phyloP scores from a whole-genome alignment of 2,329 filamentous ascomycete species.

The Penicillium paneum region DNA sequence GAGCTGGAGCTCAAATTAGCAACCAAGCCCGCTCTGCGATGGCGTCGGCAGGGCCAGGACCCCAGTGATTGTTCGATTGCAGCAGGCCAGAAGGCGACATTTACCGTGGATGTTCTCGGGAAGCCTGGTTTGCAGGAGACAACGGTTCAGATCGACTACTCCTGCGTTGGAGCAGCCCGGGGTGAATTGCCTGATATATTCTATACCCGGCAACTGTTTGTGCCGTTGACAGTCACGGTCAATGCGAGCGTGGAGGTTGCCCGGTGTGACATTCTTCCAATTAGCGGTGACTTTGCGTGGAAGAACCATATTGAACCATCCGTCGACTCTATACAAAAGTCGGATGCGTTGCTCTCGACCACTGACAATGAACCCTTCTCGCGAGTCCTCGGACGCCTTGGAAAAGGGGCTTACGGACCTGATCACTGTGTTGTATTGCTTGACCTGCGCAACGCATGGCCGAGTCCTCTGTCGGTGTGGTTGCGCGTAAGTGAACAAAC shows the following conservation, averaged over 20 bases:
- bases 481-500: slow-evolving; percentile 48
- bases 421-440: slow-evolving; percentile 76
- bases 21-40: slow-evolving; percentile 63
- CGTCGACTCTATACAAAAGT: slow-evolving; percentile 3
- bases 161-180: slow-evolving; percentile 68
- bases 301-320: slow-evolving; percentile 32
- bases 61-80: slow-evolving; percentile 59
- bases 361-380: slow-evolving; percentile 45
- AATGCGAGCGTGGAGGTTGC: slow-evolving; percentile 84
- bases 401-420: slow-evolving; percentile 43
- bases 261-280: slow-evolving; percentile 73
- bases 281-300: slow-evolving; percentile 69
- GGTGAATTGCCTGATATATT: slow-evolving; percentile 69
- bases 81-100: slow-evolving; percentile 65
- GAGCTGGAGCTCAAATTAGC: slow-evolving; percentile 80
- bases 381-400: slow-evolving; percentile 44
- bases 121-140: slow-evolving; percentile 80
- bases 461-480: slow-evolving; percentile 67
- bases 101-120: slow-evolving; percentile 80
- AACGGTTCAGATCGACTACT: slow-evolving; percentile 81
- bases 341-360: slow-evolving; percentile 14
- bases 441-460: slow-evolving; percentile 88
- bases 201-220: slow-evolving; percentile 76
- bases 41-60: slow-evolving; percentile 50
- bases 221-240: slow-evolving; percentile 82